These are phyloP conservation scores for Aspergillus ruber DNA, from an alignment of 2,329 filamentous ascomycete species.

Conservation along the genomic window DNA sequence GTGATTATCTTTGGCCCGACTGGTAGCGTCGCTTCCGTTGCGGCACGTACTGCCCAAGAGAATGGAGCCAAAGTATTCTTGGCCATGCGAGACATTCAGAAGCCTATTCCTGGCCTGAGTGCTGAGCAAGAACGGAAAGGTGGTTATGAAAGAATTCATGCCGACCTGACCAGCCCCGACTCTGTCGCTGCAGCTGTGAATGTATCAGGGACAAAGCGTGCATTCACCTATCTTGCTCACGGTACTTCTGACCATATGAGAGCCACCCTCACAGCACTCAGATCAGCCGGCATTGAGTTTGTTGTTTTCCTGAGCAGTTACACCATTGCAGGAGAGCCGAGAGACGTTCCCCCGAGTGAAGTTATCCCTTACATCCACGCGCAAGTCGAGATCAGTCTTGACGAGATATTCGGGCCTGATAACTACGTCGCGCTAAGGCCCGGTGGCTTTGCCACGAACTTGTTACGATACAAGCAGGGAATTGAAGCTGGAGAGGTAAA, in stretches of 20 bases:
- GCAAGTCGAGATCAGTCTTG: conserved; percentile 39
- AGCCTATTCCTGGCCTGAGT: conserved; percentile 35
- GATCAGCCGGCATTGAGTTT: conserved; percentile 39
- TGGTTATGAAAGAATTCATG: conserved; percentile 21
- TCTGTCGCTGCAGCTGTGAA: conserved; percentile 36
- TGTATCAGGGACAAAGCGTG: conserved; percentile 36
- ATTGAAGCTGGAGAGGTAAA: conserved; percentile 28
- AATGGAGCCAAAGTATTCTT: conserved; percentile 42
- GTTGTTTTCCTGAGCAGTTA: conserved; percentile 44
- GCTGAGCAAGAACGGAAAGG: conserved; percentile 23
- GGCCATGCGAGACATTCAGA: conserved; percentile 43
- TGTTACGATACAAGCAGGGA: conserved; percentile 19
- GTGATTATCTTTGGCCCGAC: conserved; percentile 48
- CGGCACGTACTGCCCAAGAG: conserved; percentile 34
- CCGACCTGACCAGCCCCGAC: conserved; percentile 41
- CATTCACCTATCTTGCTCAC: conserved; percentile 43
- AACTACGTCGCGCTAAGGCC: conserved; percentile 39
- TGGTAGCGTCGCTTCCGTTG: conserved; percentile 38
- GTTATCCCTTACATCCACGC: conserved; percentile 39
- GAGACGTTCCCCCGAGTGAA: conserved; percentile 19
- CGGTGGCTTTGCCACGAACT: conserved; percentile 42
- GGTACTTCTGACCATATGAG: conserved; percentile 35
- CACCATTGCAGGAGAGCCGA: conserved; percentile 22
- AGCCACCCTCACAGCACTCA: conserved; percentile 37
- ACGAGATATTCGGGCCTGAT: conserved; percentile 34